Evolutionary conservation across 2,329 filamentous ascomycete species (phyloP), one percentile per base, ranked within the genome.

Genomic region (Mycosphaerella sp.): DNA sequence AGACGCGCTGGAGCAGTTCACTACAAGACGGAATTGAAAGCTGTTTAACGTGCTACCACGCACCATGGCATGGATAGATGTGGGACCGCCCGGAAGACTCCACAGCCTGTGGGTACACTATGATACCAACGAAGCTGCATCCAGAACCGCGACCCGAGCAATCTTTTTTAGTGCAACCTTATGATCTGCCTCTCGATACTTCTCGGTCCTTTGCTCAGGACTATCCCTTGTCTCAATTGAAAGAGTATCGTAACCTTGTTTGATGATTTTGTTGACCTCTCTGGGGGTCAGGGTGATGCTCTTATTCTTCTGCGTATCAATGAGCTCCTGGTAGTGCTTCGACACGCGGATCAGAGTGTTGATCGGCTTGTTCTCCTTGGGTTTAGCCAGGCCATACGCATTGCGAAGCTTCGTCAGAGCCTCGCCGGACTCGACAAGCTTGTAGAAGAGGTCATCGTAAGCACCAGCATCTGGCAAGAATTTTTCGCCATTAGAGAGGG

Each of bases 361-460:
- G 63, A 96, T 93, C 2, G 87, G 87, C 70, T 79, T 86, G 41
- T 78, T 50, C 16, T 62, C 61, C 8, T 67, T 64, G 6, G 57
- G 14, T 49, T 59, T 65, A 25, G 66, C 65, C 17, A 77, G 64
- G 4, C 73, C 71, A 68, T 93, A 97, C 8, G 80, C 84, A 56
- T 89, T 82, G 36, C 88, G 82, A 71, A 97, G 95, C 64, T 87
- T 89, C 28, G 78, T 73, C 17, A 97, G 78, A 10, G 88, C 79
- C 43, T 95, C 88, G 9, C 90, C 89, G 1, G 85, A 87, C 70
- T 98, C 93, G 21, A 97, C 89, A 1, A 97, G 80, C 71, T 98
- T 98, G 79, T 98, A 98, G 72, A 98, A 97, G 0, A 98, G 77
- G 64, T 98, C 93, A 63, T 98, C 93, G 69, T 97, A 97, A 1